phyloP scores from a whole-genome alignment of 192 early-diverging fungal species.

The Obelidium mucronatum region DNA sequence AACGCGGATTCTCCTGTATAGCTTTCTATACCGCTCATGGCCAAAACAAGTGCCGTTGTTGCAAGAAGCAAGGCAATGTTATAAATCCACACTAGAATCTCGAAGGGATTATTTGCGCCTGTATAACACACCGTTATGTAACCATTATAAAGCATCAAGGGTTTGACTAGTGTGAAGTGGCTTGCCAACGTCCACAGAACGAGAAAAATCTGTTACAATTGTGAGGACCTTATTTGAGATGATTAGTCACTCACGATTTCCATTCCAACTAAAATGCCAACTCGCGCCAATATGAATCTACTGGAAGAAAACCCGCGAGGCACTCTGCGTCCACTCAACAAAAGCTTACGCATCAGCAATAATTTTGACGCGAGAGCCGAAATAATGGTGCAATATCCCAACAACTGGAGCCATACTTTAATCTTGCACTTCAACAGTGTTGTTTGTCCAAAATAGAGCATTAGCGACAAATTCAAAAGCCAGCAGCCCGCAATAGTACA shows the following conservation, averaged over 20 bases:
- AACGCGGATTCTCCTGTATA: background rate
- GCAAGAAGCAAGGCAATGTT: background rate
- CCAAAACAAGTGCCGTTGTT: background rate
- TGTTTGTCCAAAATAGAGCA: background rate
- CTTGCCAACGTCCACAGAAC: background rate
- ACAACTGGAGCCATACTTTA: background rate
- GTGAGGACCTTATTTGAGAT: too few species aligned
- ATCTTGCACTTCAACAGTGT: background rate
- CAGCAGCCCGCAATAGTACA: background rate
- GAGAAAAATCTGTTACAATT: background rate
- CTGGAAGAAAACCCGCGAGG: background rate
- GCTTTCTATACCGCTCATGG: background rate
- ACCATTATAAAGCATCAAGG: background rate
- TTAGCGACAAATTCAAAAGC: background rate
- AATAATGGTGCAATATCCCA: background rate
- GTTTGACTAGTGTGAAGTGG: background rate
- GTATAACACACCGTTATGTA: background rate
- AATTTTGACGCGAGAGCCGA: background rate
- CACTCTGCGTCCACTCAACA: background rate
- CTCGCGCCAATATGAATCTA: background rate
- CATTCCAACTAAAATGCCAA: background rate
- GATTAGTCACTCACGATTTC: slow-evolving; percentile 12
- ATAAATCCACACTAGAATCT: background rate
- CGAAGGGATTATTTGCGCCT: background rate
- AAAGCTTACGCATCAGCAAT: background rate